Evolutionary conservation across 2,329 filamentous ascomycete genomes (phyloP).

Genomic region (Penicillium frequentans): DNA sequence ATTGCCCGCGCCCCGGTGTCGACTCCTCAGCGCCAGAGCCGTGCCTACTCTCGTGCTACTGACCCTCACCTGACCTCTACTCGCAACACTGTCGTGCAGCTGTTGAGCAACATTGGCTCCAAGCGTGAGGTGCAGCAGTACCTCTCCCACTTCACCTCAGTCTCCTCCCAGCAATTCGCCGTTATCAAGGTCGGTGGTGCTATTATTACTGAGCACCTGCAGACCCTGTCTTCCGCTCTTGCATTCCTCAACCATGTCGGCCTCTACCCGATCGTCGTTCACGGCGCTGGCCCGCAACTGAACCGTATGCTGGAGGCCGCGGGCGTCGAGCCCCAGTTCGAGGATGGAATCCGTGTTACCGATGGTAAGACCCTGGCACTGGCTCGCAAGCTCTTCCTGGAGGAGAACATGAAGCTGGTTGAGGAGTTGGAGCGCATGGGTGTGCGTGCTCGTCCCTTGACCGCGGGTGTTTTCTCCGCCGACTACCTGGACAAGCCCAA

Average conservation of each 20-base stretch:
- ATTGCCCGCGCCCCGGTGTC: slow-evolving; percentile 23
- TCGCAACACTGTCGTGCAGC: slow-evolving; percentile 79
- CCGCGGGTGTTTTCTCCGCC: slow-evolving; percentile 83
- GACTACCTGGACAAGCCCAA: slow-evolving; percentile 96
- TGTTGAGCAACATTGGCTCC: slow-evolving; percentile 92
- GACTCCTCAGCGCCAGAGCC: slow-evolving; percentile 34
- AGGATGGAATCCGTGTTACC: slow-evolving; percentile 93
- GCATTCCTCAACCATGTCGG: slow-evolving; percentile 94
- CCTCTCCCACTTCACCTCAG: slow-evolving; percentile 93
- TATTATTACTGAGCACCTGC: slow-evolving; percentile 90
- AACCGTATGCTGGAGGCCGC: slow-evolving; percentile 88
- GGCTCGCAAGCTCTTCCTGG: slow-evolving; percentile 86
- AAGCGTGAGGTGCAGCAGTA: slow-evolving; percentile 97
- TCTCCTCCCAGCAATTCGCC: slow-evolving; percentile 94
- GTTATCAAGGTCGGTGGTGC: slow-evolving; percentile 98
- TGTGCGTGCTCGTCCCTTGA: slow-evolving; percentile 84
- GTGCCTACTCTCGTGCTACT: slow-evolving; percentile 47
- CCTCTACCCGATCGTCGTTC: slow-evolving; percentile 91
- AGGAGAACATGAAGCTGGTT: slow-evolving; percentile 91
- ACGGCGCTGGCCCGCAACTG: slow-evolving; percentile 91
- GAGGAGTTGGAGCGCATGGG: slow-evolving; percentile 88
- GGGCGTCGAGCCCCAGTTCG: slow-evolving; percentile 91
- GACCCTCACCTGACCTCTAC: slow-evolving; percentile 59
- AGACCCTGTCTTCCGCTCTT: slow-evolving; percentile 84
- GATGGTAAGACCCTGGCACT: slow-evolving; percentile 92